phyloP scores from a whole-genome alignment of 148 eudicot species.

The Chenopodium album region DNA sequence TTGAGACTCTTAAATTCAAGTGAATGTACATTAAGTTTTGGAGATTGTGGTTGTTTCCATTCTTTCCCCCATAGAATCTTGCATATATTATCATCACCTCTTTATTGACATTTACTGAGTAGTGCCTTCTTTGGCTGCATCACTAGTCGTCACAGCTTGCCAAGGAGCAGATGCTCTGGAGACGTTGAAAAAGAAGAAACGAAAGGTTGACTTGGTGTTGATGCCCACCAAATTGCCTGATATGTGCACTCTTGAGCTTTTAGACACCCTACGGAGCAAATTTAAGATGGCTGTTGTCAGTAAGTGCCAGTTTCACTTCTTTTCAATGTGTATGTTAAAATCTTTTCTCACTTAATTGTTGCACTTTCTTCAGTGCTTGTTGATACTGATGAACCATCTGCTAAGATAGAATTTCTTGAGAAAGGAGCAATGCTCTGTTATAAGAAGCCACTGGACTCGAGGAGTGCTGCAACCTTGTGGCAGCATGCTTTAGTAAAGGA shows the following conservation, averaged over 20 bases:
- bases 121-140: slow-evolving; percentile 2
- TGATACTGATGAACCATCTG: background rate
- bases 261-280: background rate
- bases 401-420: background rate
- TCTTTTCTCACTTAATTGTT: background rate
- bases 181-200: background rate
- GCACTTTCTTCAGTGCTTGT: slow-evolving; percentile 11
- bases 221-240: slow-evolving; percentile 13
- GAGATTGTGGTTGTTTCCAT: background rate
- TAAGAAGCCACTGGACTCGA: background rate
- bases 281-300: slow-evolving; percentile 13
- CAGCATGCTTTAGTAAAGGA: background rate
- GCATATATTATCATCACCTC: background rate
- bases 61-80: background rate
- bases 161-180: slow-evolving; percentile 13
- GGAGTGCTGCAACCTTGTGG: background rate
- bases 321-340: background rate
- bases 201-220: slow-evolving; percentile 14
- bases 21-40: background rate
- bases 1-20: background rate
- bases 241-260: slow-evolving; percentile 9
- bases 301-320: slow-evolving; percentile 12
- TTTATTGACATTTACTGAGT: background rate
- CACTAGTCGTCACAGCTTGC: slow-evolving; percentile 13
- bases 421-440: slow-evolving; percentile 18